Evolutionary conservation across 371 early-diverging fungal species (phyloP).

Genomic region (Apophysomyces sp.): DNA sequence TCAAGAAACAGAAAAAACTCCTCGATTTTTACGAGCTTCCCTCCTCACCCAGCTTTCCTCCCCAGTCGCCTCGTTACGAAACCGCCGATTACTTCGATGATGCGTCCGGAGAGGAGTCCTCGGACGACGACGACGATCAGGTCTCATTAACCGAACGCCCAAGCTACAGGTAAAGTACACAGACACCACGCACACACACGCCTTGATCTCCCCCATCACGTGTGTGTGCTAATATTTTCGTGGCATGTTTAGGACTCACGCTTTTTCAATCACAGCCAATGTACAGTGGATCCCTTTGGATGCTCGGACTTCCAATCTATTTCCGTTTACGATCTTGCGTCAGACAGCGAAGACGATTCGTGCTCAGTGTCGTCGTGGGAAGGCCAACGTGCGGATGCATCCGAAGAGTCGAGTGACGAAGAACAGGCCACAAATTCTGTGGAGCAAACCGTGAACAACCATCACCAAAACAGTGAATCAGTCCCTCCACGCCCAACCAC

Average conservation of each 20-base stretch:
- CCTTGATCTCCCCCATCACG: not conserved
- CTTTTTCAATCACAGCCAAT: slow-evolving; percentile 3
- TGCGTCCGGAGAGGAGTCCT: slow-evolving; percentile 20
- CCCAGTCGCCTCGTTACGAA: slow-evolving; percentile 9
- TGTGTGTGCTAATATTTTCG: not conserved
- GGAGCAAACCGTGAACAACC: not conserved
- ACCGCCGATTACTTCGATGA: slow-evolving; percentile 16
- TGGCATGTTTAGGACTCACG: slow-evolving; percentile 1
- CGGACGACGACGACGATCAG: slow-evolving; percentile 3
- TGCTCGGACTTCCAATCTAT: slow-evolving; percentile 11
- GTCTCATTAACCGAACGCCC: not conserved
- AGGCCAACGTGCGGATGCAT: slow-evolving; percentile 7
- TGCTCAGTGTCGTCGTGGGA: slow-evolving; percentile 19
- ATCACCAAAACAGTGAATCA: not conserved
- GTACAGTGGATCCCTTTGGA: not conserved
- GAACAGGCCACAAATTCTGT: not conserved
- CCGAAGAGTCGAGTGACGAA: slow-evolving; percentile 5
- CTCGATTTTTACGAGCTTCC: not conserved
- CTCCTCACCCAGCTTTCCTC: not conserved
- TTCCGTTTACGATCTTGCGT: slow-evolving; percentile 10
- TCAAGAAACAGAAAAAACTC: not conserved
- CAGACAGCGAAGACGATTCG: slow-evolving; percentile 12
- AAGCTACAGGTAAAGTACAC: not conserved
- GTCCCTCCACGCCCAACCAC: slow-evolving; percentile 16
- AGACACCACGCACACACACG: not conserved